Conservation (phyloP, 2,329 filamentous ascomycete genomes). For the Lachnellula suecica region DNA sequence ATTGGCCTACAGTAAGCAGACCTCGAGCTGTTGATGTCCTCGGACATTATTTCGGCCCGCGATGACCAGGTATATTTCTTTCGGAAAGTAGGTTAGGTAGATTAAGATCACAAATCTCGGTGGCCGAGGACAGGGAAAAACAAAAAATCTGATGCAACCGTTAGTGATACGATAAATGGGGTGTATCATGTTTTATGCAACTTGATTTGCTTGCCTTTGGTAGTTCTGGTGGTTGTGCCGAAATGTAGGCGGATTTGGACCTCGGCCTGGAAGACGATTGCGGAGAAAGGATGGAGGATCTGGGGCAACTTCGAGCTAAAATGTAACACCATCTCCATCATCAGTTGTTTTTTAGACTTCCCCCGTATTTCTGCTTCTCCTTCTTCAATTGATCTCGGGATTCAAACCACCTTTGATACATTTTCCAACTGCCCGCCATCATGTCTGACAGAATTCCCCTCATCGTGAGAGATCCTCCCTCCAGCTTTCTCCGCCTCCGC, state of each 20-base stretch:
- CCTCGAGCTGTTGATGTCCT: no score
- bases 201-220: no score
- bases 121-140: no score
- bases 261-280: conserved; percentile 7
- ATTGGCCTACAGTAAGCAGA: no score
- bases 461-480: conserved; percentile 38
- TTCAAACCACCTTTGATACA: not conserved
- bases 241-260: conserved; percentile 24
- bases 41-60: no score
- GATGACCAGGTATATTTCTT: no score
- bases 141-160: no score
- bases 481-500: conserved; percentile 4
- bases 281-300: conserved; percentile 14
- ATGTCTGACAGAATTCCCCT: conserved; percentile 48
- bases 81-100: no score
- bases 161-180: no score
- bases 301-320: not conserved
- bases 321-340: not conserved
- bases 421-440: conserved; percentile 10
- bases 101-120: no score
- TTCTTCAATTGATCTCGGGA: not conserved
- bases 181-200: no score
- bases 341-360: not conserved
- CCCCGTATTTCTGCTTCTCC: not conserved
- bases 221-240: no score